Evolutionary conservation across 495 filamentous ascomycete genomes (phyloP).

Genomic region (Aspergillus baeticus): DNA sequence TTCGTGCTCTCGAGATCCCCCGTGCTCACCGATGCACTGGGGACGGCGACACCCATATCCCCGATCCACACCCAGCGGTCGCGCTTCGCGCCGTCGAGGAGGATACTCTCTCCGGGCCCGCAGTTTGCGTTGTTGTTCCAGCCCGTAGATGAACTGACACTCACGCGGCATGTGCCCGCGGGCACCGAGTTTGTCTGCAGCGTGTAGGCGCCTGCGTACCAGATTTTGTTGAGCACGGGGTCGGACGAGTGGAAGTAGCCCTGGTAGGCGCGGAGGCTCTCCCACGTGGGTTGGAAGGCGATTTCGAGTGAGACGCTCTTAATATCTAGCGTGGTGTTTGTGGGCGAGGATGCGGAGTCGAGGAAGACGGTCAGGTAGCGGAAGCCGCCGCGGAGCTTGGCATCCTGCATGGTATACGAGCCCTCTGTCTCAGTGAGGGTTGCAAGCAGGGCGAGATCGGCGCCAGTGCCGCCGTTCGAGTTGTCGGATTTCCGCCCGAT

Average conservation of each 20-base stretch:
- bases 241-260: conserved; percentile 60
- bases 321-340: too few species aligned
- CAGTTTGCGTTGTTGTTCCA: conserved; percentile 35
- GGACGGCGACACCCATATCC: conserved; percentile 52
- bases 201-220: conserved; percentile 66
- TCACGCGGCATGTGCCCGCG: conserved; percentile 44
- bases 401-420: conserved; percentile 52
- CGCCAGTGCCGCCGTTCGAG: conserved; percentile 49
- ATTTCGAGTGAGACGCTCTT: conserved; percentile 48
- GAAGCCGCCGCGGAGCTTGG: conserved; percentile 57
- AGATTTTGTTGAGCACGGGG: conserved; percentile 56
- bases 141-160: conserved; percentile 28
- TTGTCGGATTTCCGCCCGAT: conserved; percentile 60
- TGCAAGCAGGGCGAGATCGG: conserved; percentile 53
- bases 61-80: conserved; percentile 57
- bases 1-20: conserved; percentile 60
- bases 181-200: conserved; percentile 56
- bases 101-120: conserved; percentile 46
- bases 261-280: conserved; percentile 47
- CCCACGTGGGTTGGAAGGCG: conserved; percentile 63
- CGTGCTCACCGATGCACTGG: not conserved
- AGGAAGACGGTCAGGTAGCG: conserved; percentile 59
- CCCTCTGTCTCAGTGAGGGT: conserved; percentile 48
- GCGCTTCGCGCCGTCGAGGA: conserved; percentile 58
- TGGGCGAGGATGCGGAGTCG: conserved; percentile 29